A percentile compares a stretch with the other conserved stretches of the same genome.
Conservation (phyloP, 176 grass and related monocot genomes). For the Zizania latifolia region DNA sequence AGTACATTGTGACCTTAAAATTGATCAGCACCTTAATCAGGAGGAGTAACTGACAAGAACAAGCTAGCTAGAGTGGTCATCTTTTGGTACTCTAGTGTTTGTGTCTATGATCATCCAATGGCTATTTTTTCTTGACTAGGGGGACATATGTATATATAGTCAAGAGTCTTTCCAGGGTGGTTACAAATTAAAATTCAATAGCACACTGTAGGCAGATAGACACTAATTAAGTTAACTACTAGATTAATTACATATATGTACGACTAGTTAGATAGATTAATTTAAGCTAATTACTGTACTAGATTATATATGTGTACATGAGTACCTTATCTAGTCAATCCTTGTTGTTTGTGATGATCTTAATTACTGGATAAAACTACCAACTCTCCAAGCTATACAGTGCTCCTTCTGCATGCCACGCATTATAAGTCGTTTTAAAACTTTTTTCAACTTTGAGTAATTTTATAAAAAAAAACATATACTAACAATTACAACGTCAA, state of each 20-base stretch:
- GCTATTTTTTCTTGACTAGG: neutral
- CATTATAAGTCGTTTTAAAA: too few relatives aligned
- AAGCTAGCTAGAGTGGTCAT: neutral
- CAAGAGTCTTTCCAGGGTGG: neutral
- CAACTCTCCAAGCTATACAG: neutral
- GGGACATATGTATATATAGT: neutral
- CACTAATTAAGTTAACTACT: too few relatives aligned
- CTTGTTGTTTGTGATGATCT: neutral
- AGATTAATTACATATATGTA: too few relatives aligned
- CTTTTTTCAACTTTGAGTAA: too few relatives aligned
- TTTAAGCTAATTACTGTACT: neutral
- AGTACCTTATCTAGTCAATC: neutral
- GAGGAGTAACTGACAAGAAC: constrained; percentile 8
- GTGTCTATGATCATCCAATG: neutral
- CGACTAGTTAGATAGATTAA: neutral
- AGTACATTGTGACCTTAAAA: neutral
- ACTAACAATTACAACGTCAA: too few relatives aligned
- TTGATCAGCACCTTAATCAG: constrained; percentile 7
- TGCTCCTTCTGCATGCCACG: too few relatives aligned
- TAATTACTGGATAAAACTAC: neutral
- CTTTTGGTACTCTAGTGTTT: neutral
- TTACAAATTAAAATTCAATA: neutral
- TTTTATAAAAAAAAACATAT: too few relatives aligned
- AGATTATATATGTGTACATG: neutral
- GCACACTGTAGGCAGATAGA: neutral